Percentiles rank a stretch among this genome's conserved stretches.
Evolutionary conservation across 2,329 filamentous ascomycete species (phyloP).

Genomic region (Aspergillus arachidicola): DNA sequence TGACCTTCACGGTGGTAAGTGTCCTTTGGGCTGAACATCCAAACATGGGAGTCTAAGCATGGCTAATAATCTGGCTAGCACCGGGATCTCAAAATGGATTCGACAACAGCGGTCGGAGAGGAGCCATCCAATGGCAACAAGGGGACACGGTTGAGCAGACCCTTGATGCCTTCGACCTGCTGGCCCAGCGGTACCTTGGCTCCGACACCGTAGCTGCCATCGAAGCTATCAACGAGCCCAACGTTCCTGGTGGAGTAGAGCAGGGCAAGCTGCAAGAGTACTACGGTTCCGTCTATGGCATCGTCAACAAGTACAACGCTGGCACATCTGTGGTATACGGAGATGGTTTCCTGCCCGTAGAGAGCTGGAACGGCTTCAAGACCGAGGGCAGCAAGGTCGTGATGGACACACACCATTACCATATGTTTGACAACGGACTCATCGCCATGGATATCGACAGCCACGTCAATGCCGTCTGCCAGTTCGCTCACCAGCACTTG

Average conservation of each 20-base stretch:
- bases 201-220: slow-evolving; percentile 61
- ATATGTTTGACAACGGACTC: slow-evolving; percentile 60
- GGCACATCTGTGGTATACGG: slow-evolving; percentile 59
- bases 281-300: slow-evolving; percentile 57
- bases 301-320: slow-evolving; percentile 47
- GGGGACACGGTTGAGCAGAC: slow-evolving; percentile 40
- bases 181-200: slow-evolving; percentile 60
- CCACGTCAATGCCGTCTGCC: slow-evolving; percentile 61
- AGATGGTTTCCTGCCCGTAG: slow-evolving; percentile 49
- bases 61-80: slow-evolving; percentile 38
- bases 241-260: slow-evolving; percentile 42
- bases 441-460: slow-evolving; percentile 54
- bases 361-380: slow-evolving; percentile 64
- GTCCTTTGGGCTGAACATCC: too few relatives aligned
- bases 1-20: slow-evolving; percentile 66
- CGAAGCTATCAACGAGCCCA: slow-evolving; percentile 49
- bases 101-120: slow-evolving; percentile 63
- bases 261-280: slow-evolving; percentile 54
- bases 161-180: slow-evolving; percentile 58
- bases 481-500: slow-evolving; percentile 52
- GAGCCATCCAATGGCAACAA: slow-evolving; percentile 42
- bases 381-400: slow-evolving; percentile 56
- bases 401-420: slow-evolving; percentile 71
- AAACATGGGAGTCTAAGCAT: background rate
- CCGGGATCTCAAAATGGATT: slow-evolving; percentile 68